Base-by-base conservation (phyloP, 176 grass and related monocot genomes). In the Aechmea fasciata region DNA sequence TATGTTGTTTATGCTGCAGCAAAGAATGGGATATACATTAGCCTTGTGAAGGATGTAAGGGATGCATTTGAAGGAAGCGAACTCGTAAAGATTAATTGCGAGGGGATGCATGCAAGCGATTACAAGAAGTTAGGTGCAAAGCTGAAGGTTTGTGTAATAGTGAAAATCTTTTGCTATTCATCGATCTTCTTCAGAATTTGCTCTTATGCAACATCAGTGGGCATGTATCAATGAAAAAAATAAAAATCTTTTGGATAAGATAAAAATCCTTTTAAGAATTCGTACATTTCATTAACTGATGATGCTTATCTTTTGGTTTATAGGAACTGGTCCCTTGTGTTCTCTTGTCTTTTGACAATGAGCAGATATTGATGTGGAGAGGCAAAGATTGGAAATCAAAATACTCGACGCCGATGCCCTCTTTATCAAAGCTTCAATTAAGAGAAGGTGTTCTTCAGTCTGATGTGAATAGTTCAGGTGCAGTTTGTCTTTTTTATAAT, bases 81-180 rank as follows among this genome's bases (percentile, higher is more conserved):
- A 65, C 65, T 92, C 49, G 86, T 81, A 23, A 92, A 90, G 73
- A 83, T 97, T 66, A 73, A 87, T 73, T 97, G 94, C 11, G 73
- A 92, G 71, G 86, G 94, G 33, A 87, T 97, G 89, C 72, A 97
- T 71, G 79, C 89, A 79, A 97, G 89, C n/a, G 94, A 97, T 82
- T 92, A 92, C 81, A 97, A 97, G 79, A 97, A 92, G 84, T 85
- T 92, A 62, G 85, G 86, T 76, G 94, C 86, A 81, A 97, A 97
- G 82, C 80, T 97, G 49, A 97, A 84, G 86, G 89, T 92, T 64
- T 22, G 64, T 47, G 57, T 65, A 19, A 71, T n/a, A 29, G 17
- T 19, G 20, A 9, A 61, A 51, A 63, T 62, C 11, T 33, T 29
- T 13, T 41, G 48, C 20, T 51, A 15, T 57, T 8, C 25, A 3